Percentiles rank a stretch among this genome's conserved stretches.
phyloP scores from a whole-genome alignment of 176 grass and related monocot genomes.

The Oryza meridionalis region DNA sequence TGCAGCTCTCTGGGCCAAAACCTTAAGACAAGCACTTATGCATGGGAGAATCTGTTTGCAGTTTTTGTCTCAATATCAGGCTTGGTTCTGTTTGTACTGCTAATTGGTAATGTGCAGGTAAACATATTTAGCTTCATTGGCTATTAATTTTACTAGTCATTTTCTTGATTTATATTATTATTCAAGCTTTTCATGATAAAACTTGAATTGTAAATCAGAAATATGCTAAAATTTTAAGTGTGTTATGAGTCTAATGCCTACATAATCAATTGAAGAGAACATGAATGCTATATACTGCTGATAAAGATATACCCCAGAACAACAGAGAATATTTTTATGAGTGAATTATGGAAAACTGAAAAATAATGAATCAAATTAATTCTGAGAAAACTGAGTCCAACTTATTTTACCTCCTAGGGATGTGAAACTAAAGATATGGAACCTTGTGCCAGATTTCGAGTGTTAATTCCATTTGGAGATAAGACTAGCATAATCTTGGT shows the following conservation, averaged over 20 bases:
- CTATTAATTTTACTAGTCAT: not conserved
- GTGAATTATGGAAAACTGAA: constrained; percentile 4
- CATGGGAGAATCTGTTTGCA: constrained; percentile 83
- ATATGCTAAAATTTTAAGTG: not conserved
- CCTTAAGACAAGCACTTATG: constrained; percentile 75
- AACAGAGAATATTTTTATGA: not conserved
- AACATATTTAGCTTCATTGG: constrained; percentile 23
- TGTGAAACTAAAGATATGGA: not conserved
- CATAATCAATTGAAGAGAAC: not conserved
- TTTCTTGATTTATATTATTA: constrained; percentile 22
- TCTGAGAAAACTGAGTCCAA: not conserved
- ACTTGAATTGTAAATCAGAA: constrained; percentile 13
- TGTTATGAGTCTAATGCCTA: constrained; percentile 2
- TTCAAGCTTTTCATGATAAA: constrained; percentile 12
- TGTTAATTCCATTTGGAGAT: not conserved
- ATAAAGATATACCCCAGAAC: not conserved
- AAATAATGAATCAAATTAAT: not conserved
- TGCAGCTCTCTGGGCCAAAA: constrained; percentile 94
- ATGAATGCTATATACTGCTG: not conserved
- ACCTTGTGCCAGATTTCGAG: not conserved
- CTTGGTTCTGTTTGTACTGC: constrained; percentile 86
- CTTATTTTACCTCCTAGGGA: not conserved
- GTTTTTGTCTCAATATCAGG: constrained; percentile 82
- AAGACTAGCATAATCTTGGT: constrained; percentile 2
- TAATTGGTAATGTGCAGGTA: constrained; percentile 98